Base-by-base conservation (phyloP, 192 early-diverging fungal genomes). In the Linderina pennispora region DNA sequence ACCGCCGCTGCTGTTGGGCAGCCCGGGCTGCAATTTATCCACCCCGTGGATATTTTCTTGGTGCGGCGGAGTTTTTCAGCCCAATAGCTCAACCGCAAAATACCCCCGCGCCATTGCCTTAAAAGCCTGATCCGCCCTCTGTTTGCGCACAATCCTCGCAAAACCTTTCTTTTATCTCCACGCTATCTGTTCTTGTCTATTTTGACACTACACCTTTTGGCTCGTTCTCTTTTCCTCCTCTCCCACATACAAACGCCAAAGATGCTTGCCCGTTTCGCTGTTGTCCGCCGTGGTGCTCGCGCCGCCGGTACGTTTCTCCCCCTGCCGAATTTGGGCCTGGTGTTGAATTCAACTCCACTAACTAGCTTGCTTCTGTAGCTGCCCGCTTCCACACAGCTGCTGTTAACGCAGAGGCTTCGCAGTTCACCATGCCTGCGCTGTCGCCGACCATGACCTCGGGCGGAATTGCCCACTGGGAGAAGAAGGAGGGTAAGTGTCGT, bases 391-490 rank as follows among this genome's bases (percentile, higher is more conserved):
- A 98, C 31, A 63, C 60, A 11, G 52, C 52, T 2, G 52, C 40
- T 0, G 37, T 40, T 1, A 41, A 42, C 3, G n/a, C 28, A 7
- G 69, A 65, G 23, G 69, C 62, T 5, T 61, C 69, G 43, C 38
- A 50, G 34, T 85, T 98, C 69, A 80, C 77, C 48, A 96, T 98
- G 93, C 96, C 96, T 36, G 96, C 96, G 21, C 80, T 98, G 37
- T 95, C 92, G n/a, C 96, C 96, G 8, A 98, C 96, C 40, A 98
- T 98, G 96, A 93, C 92, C 33, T 78, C 82, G 64, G 92, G 92
- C 54, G 92, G 89, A 64, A 83, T 98, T 63, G 91, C 91, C 26
- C 62, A 70, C 40, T 98, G 93, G 93, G 78, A 86, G 55, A 98
- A 98, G 72, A 83, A 90, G 62, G 81, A 94, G 48, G 60, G 53